Percentiles rank a stretch among this genome's conserved stretches.
phyloP scores from a whole-genome alignment of 2,329 filamentous ascomycete genomes.

The Orbilia oligospora region DNA sequence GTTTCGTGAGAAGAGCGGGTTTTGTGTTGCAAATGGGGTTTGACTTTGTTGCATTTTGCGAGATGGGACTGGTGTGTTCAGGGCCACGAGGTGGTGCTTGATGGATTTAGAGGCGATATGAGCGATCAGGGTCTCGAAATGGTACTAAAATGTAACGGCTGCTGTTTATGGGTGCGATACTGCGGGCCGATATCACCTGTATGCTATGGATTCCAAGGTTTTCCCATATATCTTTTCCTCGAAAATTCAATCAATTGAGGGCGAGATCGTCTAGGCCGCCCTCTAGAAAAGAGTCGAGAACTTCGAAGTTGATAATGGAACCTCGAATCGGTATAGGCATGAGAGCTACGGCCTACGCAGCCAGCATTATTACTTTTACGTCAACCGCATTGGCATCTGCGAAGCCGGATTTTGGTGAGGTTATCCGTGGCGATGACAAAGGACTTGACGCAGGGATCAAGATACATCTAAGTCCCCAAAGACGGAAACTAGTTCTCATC shows the following conservation, averaged over 20 bases:
- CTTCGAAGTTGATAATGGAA: background rate
- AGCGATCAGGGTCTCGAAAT: conserved; percentile 4
- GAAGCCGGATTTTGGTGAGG: conserved; percentile 36
- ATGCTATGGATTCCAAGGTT: conserved; percentile 4
- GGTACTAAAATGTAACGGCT: background rate
- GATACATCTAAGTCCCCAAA: conserved; percentile 25
- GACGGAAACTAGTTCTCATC: conserved; percentile 38
- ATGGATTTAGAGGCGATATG: conserved; percentile 41
- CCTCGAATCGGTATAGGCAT: background rate
- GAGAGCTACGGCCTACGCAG: background rate
- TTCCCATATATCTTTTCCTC: background rate
- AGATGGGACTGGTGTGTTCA: conserved; percentile 7
- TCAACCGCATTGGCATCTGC: conserved; percentile 7
- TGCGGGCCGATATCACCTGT: background rate
- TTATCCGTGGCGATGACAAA: conserved; percentile 47
- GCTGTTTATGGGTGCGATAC: background rate
- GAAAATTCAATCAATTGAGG: background rate
- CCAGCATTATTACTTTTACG: conserved; percentile 5
- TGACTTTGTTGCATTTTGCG: conserved; percentile 45
- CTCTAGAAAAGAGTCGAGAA: background rate
- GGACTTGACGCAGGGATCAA: conserved; percentile 38
- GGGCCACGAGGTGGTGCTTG: conserved; percentile 7
- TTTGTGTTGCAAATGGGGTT: conserved; percentile 37
- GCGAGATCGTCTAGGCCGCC: background rate
- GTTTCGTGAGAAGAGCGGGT: background rate